Conservation (phyloP, 345 rosid genomes). For the Hypericum androsaemum region DNA sequence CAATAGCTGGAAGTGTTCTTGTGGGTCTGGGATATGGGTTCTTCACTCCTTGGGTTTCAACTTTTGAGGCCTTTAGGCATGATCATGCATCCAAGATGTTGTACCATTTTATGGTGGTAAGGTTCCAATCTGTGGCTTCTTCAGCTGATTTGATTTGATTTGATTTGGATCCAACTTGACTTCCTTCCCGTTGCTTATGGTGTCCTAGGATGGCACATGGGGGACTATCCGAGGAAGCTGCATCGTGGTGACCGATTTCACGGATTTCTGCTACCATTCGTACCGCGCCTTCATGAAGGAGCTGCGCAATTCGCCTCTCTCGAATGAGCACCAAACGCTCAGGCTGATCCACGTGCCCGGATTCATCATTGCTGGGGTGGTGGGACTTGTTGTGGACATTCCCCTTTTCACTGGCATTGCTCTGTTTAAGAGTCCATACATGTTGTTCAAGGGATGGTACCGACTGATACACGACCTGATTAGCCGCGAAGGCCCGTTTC, state of each 20-base stretch:
- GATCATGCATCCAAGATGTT: constrained; percentile 46
- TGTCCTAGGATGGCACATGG: constrained; percentile 74
- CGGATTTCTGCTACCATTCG: constrained; percentile 65
- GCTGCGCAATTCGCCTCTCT: constrained; percentile 38
- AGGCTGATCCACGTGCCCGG: constrained; percentile 72
- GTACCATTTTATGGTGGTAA: constrained; percentile 59
- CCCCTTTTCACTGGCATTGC: constrained; percentile 63
- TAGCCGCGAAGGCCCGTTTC: constrained; percentile 71
- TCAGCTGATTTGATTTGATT: background rate
- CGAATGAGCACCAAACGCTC: constrained; percentile 47
- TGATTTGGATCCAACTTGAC: background rate
- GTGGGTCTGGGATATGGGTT: constrained; percentile 76
- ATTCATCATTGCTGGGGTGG: constrained; percentile 53
- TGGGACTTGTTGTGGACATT: constrained; percentile 57
- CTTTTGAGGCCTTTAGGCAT: constrained; percentile 79
- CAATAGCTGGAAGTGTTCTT: constrained; percentile 53
- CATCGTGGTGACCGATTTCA: constrained; percentile 61
- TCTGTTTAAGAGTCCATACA: constrained; percentile 56
- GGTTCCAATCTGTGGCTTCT: background rate
- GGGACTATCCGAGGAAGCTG: constrained; percentile 70
- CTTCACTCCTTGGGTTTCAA: constrained; percentile 71
- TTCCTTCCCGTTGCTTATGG: background rate
- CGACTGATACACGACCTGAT: constrained; percentile 56
- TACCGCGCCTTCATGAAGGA: constrained; percentile 57
- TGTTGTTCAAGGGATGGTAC: constrained; percentile 75